Base-by-base conservation (phyloP, 1,284 basidiomycete genomes). In the Chalciporus sp. region DNA sequence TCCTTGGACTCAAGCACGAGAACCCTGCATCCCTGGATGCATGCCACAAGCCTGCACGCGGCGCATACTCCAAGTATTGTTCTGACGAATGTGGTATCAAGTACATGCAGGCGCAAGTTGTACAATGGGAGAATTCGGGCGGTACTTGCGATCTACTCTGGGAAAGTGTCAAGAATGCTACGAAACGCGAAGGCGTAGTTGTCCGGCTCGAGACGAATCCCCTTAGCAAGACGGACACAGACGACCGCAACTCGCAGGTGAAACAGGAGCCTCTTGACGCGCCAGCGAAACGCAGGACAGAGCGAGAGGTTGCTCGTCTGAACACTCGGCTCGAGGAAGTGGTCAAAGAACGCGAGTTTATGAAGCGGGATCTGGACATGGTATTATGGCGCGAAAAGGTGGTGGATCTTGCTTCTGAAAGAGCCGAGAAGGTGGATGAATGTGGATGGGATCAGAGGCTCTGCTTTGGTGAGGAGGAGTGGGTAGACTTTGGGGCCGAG, bases 391-490 rank as follows among this genome's bases (percentile, higher is more conserved):
- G 89, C 48, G 84, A 87, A 71, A 77, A 78, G 54, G 65, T 92
- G 26, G 70, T 90, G 16, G 78, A 83, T 49, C 75, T 89, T 31
- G 89, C 89, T 8, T 76, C 73, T 8, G 81, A 81, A 42, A 77
- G 87, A 23, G 81, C 86, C 10, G 82, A 83, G 51, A 70, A 72
- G 16, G 66, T 82, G 19, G 80, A 79, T 10, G 80, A 83, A 58
- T 94, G 92, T 71, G 92, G 92, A 1, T 93, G 92, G 85, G 92
- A 94, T 68, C 84, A 85, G 61, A 77, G 91, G 27, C 74, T 94
- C n/a, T 88, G 88, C 56, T 85, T 88, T 66, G 86, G 85, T 26
- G 87, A 91, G 51, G 83, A 85, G 50, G 88, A 91, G 66, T 88
- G 84, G 74, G 76, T 73, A 23, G 85, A 85, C 51, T 86, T 80